A percentile compares a stretch with the other conserved stretches of the same genome.
phyloP scores from a whole-genome alignment of 2,329 filamentous ascomycete genomes.

The Fusarium torreyae region DNA sequence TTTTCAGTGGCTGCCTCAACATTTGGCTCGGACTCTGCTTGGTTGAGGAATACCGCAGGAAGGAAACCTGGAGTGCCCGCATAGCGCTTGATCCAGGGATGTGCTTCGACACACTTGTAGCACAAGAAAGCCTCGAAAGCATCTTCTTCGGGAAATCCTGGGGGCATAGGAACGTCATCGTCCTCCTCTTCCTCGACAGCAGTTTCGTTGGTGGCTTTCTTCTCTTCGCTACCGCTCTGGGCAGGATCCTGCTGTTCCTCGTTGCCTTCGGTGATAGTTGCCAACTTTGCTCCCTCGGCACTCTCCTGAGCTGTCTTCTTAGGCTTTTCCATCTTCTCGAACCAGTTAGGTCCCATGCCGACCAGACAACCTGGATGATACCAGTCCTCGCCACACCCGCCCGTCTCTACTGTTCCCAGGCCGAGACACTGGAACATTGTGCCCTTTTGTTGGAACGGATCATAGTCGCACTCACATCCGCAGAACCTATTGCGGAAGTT shows the following conservation, averaged over 20 bases:
- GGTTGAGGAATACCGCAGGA: slow-evolving; percentile 72
- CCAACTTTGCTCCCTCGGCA: slow-evolving; percentile 53
- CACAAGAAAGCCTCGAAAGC: slow-evolving; percentile 93
- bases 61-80: slow-evolving; percentile 86
- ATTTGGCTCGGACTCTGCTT: slow-evolving; percentile 14
- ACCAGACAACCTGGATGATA: slow-evolving; percentile 95
- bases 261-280: slow-evolving; percentile 66
- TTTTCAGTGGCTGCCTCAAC: slow-evolving; percentile 1
- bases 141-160: slow-evolving; percentile 90
- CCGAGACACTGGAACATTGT: slow-evolving; percentile 99
- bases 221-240: slow-evolving; percentile 38
- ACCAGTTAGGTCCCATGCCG: slow-evolving; percentile 82
- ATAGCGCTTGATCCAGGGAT: slow-evolving; percentile 94
- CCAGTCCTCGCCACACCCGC: slow-evolving; percentile 97
- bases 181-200: slow-evolving; percentile 60
- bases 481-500: slow-evolving; percentile 97
- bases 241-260: slow-evolving; percentile 52
- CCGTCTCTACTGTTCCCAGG: slow-evolving; percentile 82
- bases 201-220: slow-evolving; percentile 39
- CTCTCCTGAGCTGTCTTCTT: slow-evolving; percentile 48
- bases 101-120: slow-evolving; percentile 90
- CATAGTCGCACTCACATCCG: slow-evolving; percentile 88
- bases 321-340: slow-evolving; percentile 65
- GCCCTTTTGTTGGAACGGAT: slow-evolving; percentile 89
- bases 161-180: slow-evolving; percentile 78